Evolutionary conservation across 805 yeast species (phyloP), one percentile per base, ranked within the genome.

Genomic region (Cyberlindnera xishuangbannaensis): DNA sequence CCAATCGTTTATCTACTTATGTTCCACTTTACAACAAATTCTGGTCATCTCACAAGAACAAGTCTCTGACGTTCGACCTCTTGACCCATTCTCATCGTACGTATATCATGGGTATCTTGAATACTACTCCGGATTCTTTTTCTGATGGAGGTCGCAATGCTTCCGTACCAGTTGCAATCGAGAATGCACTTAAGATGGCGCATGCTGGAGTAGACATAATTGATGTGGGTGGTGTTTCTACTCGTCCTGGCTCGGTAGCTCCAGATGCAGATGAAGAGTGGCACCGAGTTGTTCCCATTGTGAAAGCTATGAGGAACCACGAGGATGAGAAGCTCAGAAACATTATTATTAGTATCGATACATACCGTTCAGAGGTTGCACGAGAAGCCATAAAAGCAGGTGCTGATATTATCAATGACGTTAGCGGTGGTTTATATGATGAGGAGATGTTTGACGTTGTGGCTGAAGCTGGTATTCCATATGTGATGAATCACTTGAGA

Each of bases 191-290:
- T 25, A 43, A 57, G 24, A 68, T 83, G 67, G 67, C 75, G 6
- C 47, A 55, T 0, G 61, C 69, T 15, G 87, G 85, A 2, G 84
- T 87, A n/a, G 65, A 67, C 18, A 83, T 92, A 19, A 66, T 92
- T 24, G 98, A 92, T 55, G 70, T 92, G 34, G 98, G 98, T 7
- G 98, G 98, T 2, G 84, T 86, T 37, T 85, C 96, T 1, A 92
- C 98, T 0, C 70, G 94, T 31, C 98, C 98, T 0, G 85, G 86
- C 2, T 75, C 94, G 2, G 49, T 44, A 1, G 84, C 75, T 34
- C 78, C 82, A 0, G 49, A 70, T 3, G 69, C 56, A 15, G 71
- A 69, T n/a, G 88, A 74, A 35, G 98, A 92, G 54, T 46, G 83
- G 29, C 48, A 48, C 3, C 60, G 97, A 27, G 81, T 88, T 1